phyloP scores from a whole-genome alignment of 2,329 filamentous ascomycete genomes.

The Pseudogymnoascus sp. region DNA sequence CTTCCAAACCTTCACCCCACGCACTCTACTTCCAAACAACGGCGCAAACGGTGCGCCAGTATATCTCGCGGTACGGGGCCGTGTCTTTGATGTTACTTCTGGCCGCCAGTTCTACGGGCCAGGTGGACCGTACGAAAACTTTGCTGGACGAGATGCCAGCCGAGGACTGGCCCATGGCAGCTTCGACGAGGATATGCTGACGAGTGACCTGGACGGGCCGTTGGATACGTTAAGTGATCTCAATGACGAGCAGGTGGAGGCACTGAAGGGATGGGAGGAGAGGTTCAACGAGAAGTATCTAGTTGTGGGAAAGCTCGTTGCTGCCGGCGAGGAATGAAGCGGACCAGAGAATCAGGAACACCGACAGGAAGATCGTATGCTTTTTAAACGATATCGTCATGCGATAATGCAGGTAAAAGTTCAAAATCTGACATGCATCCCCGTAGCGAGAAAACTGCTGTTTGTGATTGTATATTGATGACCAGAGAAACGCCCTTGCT shows the following conservation, averaged over 20 bases:
- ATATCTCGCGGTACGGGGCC: conserved; percentile 84
- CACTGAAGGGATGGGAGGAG: conserved; percentile 85
- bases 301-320: conserved; percentile 80
- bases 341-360: conserved; percentile 4
- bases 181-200: conserved; percentile 94
- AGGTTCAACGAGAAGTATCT: conserved; percentile 90
- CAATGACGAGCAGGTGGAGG: conserved; percentile 68
- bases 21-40: conserved; percentile 77
- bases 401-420: not conserved
- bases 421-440: conserved; percentile 4
- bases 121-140: conserved; percentile 90
- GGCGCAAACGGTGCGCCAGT: conserved; percentile 68
- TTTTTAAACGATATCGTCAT: not conserved
- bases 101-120: conserved; percentile 95
- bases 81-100: conserved; percentile 80
- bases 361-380: not conserved
- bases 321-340: conserved; percentile 42
- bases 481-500: conserved; percentile 6
- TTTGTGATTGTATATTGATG: conserved; percentile 48
- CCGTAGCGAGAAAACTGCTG: conserved; percentile 30
- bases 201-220: conserved; percentile 77
- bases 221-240: conserved; percentile 70
- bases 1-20: conserved; percentile 66
- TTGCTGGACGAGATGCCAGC: conserved; percentile 85
- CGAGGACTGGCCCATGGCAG: conserved; percentile 82